Evolutionary conservation across 2,329 filamentous ascomycete species (phyloP), one percentile per base, ranked within the genome.

Genomic region (Podosphaera xanthii): DNA sequence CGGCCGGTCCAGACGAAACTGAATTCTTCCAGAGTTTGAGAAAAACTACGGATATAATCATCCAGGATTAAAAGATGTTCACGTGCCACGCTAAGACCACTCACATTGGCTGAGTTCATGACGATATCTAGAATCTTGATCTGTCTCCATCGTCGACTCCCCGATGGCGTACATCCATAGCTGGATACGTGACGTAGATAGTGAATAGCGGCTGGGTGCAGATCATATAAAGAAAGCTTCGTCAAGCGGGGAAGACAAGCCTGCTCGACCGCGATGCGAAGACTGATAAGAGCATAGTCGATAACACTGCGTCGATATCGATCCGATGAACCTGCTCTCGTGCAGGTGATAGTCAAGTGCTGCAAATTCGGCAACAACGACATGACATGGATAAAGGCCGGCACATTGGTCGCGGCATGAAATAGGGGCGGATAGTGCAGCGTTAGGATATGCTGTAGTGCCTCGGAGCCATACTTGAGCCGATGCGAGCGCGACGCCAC

Each of bases 351-450:
- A 56, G 79, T 84, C 61, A 95, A 75, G 69, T 91, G 86, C 53
- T 79, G 75, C 65, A 95, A 74, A 65, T 83, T 84, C 60, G 79
- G 73, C 66, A 94, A 70, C 62, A 82, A 74, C 42, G 77, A 78
- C 68, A 94, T 75, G 56, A 86, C 86, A 63, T 81, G 77, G 65
- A 91, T 82, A 72, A 95, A 94, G 46, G 86, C 86, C 4, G 86
- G 80, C 5, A 94, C 84, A 68, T 95, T 92, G 61, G 87, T 91
- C 6, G 89, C 86, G 5, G 88, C 86, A 68, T 95, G 89, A 72
- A 94, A 94, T 2, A 94, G 73, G 4, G 89, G 87, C 58, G 87
- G 87, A 67, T 94, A 94, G 71, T 94, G 88, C 68, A 87, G 82
- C 12, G 87, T 86, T 61, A 94, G 76, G 60, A 94, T 77, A 67